These are phyloP conservation scores for Ilex asprella DNA, from an alignment of 257 asterid genomes.

Conservation along the genomic window DNA sequence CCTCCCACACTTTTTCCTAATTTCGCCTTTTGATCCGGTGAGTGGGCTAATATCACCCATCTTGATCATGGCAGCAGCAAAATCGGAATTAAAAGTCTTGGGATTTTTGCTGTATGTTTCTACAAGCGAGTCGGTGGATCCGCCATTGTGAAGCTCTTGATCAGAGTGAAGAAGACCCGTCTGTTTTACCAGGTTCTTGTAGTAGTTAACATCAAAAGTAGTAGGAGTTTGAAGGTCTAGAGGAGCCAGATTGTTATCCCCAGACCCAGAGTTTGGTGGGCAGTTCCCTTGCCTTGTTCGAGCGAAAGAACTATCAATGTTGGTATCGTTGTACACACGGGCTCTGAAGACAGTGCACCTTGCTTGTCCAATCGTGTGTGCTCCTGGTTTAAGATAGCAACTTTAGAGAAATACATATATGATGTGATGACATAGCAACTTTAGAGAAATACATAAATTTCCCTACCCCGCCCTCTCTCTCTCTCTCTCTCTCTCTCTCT, in stretches of 20 bases:
- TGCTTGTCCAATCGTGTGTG: constrained; percentile 51
- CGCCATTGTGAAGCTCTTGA: constrained; percentile 27
- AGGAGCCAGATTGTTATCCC: constrained; percentile 38
- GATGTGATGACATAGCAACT: too few relatives aligned
- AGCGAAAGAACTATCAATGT: constrained; percentile 34
- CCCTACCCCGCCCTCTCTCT: too few relatives aligned
- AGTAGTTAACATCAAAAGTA: constrained; percentile 29
- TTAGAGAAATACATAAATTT: too few relatives aligned
- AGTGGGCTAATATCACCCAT: constrained; percentile 42
- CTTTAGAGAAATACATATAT: too few relatives aligned
- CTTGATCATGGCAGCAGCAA: constrained; percentile 38
- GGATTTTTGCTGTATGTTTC: constrained; percentile 26
- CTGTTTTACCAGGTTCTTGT: constrained; percentile 17
- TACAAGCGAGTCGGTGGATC: constrained; percentile 25
- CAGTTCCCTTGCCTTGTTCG: constrained; percentile 22
- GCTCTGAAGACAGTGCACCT: constrained; percentile 29
- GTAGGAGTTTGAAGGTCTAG: constrained; percentile 26
- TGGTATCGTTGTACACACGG: constrained; percentile 38
- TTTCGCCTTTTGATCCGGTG: too few relatives aligned
- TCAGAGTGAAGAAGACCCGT: constrained; percentile 41
- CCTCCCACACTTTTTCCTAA: too few relatives aligned
- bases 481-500: too few relatives aligned
- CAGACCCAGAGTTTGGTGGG: constrained; percentile 20
- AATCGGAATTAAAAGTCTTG: constrained; percentile 19
- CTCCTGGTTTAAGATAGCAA: constrained; percentile 19